Conservation (phyloP, 306 rosid genomes). For the Cucurbita argyrosperma region DNA sequence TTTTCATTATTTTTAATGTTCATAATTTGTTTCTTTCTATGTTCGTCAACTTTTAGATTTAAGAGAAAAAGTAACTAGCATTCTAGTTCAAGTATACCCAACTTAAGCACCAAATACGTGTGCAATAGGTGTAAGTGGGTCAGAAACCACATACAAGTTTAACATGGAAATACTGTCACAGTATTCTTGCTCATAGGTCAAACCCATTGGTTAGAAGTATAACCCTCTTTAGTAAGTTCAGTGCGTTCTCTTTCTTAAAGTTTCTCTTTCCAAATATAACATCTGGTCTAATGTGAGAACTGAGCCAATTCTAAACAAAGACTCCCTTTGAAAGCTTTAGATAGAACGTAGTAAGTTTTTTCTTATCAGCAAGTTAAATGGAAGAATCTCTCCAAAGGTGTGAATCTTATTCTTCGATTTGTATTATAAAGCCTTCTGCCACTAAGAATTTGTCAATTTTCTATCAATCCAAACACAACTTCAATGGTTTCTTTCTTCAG, state of each 20-base stretch:
- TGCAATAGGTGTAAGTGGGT: neutral
- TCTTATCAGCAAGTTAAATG: neutral
- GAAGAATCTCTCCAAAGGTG: neutral
- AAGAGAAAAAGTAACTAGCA: neutral
- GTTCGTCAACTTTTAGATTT: neutral
- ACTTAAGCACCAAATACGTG: neutral
- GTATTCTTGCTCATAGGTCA: neutral
- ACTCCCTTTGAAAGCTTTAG: neutral
- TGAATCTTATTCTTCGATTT: neutral
- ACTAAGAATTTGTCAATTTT: neutral
- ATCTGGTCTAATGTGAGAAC: neutral
- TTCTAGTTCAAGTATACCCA: neutral
- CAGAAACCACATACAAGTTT: neutral
- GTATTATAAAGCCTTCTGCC: neutral
- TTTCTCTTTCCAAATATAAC: neutral
- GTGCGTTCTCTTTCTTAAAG: neutral
- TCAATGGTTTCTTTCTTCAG: neutral
- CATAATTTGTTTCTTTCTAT: neutral
- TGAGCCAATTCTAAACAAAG: neutral
- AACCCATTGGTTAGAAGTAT: neutral
- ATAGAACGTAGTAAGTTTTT: neutral
- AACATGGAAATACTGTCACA: neutral
- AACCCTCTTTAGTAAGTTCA: neutral
- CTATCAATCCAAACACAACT: neutral
- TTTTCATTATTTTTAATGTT: neutral